phyloP scores from a whole-genome alignment of 805 yeast species.

The Kluyveromyces siamensis region DNA sequence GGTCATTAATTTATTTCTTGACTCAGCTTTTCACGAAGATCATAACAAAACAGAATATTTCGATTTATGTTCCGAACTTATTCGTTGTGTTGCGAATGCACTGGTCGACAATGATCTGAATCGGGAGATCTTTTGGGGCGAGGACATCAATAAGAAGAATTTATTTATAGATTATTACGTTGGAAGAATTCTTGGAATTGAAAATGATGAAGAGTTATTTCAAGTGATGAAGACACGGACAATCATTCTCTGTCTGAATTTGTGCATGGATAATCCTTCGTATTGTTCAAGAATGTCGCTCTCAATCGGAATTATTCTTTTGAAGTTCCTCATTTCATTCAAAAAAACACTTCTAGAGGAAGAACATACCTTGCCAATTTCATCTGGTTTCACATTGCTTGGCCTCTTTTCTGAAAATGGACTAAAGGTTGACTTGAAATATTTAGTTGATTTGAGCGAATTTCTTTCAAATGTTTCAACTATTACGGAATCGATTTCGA shows the following conservation, averaged over 20 bases:
- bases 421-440: neutral
- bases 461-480: neutral
- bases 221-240: constrained; percentile 19
- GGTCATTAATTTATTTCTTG: constrained; percentile 9
- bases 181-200: constrained; percentile 11
- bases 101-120: constrained; percentile 26
- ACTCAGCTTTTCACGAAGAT: constrained; percentile 8
- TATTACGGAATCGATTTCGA: neutral
- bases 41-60: constrained; percentile 8
- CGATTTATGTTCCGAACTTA: constrained; percentile 20
- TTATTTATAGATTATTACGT: constrained; percentile 12
- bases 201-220: constrained; percentile 6
- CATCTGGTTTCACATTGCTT: neutral
- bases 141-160: constrained; percentile 4
- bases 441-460: neutral
- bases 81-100: constrained; percentile 27
- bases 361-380: neutral
- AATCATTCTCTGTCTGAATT: constrained; percentile 21
- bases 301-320: constrained; percentile 11
- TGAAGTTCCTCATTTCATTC: constrained; percentile 6
- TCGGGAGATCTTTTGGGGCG: constrained; percentile 12
- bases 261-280: constrained; percentile 17
- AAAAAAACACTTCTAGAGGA: neutral
- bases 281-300: constrained; percentile 11
- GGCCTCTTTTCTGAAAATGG: neutral